Evolutionary conservation across 169 alveolate species (phyloP), one percentile per base, ranked within the genome.

Genomic region (Miamiensis avidus): DNA sequence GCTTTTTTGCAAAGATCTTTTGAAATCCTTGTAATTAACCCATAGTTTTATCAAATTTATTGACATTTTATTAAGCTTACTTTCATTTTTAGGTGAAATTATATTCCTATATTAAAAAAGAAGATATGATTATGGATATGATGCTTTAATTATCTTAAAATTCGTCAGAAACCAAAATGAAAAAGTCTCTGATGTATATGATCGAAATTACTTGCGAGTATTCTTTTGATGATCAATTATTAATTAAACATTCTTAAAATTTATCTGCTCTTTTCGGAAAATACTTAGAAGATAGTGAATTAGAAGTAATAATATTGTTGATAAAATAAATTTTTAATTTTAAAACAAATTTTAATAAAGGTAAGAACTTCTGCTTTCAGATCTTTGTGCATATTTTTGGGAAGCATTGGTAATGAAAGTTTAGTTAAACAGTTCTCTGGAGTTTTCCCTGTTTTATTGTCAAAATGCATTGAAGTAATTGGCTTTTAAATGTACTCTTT

Each of bases 151-250:
- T 49, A 33, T n/a, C 77, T 64, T 29, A 34, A 29, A 49, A 4
- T 49, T 33, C 84, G 28, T 34, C 84, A 29, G 31, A 65, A 1
- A 29, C 75, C 0, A 79, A 49, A 30, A 34, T 79, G 25, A 79
- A 79, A 74, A 79, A 34, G 31, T 34, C 76, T 28, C 49, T 79
- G 11, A 86, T 86, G 90, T 86, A 86, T 34, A 76, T 81, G 25
- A 76, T 86, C 6, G 87, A 86, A 64, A 86, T 86, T 31, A 81
- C 69, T 83, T 86, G 90, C 65, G 90, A 86, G 81, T 86, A 74
- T 77, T 83, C 90, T 11, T 76, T 86, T 72, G 69, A 81, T 65
- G 90, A 86, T 65, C 84, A 79, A 32, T 82, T 64, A 75, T 82
- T 86, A 76, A 75, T 86, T 65, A 79, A 86, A 81, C 32, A 81